Percentiles rank a stretch among this genome's conserved stretches.
Evolutionary conservation across 2,329 filamentous ascomycete species (phyloP).

Genomic region (Nigrospora sphaerica): DNA sequence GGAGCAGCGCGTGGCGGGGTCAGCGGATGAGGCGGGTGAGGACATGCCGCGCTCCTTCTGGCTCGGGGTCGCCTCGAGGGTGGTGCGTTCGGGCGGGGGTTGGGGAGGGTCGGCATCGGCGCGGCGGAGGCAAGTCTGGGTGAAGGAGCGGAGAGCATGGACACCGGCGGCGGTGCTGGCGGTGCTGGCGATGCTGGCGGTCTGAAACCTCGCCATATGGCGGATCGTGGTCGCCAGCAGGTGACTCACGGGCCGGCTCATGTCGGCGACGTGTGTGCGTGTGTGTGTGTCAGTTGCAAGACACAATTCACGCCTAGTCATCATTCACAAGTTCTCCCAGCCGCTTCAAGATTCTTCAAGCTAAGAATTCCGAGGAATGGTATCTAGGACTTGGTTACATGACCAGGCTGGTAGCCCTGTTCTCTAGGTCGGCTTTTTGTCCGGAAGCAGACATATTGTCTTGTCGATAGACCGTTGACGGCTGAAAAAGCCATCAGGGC

Average conservation of each 20-base stretch:
- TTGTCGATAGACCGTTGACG: no score
- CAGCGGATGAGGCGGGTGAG: neutral
- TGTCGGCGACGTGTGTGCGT: neutral
- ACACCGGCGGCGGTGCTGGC: neutral
- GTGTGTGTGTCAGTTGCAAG: neutral
- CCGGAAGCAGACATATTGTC: no score
- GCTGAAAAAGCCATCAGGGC: no score
- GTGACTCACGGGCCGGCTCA: constrained; percentile 5
- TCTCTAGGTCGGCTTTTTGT: no score
- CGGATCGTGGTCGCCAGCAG: constrained; percentile 3
- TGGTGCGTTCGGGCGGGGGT: neutral
- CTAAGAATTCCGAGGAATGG: no score
- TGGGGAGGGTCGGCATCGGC: constrained; percentile 1
- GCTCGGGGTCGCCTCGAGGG: neutral
- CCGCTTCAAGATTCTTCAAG: no score
- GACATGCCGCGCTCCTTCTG: neutral
- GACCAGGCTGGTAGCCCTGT: no score
- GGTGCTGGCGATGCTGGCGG: no score
- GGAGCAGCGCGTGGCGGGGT: neutral
- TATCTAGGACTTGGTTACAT: no score
- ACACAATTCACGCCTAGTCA: no score
- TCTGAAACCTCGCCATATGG: neutral
- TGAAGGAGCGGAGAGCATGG: constrained; percentile 5
- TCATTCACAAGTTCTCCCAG: no score
- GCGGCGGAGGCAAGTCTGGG: constrained; percentile 3